Conservation (phyloP, 768 basidiomycete species). For the Hygrophorus russula region DNA sequence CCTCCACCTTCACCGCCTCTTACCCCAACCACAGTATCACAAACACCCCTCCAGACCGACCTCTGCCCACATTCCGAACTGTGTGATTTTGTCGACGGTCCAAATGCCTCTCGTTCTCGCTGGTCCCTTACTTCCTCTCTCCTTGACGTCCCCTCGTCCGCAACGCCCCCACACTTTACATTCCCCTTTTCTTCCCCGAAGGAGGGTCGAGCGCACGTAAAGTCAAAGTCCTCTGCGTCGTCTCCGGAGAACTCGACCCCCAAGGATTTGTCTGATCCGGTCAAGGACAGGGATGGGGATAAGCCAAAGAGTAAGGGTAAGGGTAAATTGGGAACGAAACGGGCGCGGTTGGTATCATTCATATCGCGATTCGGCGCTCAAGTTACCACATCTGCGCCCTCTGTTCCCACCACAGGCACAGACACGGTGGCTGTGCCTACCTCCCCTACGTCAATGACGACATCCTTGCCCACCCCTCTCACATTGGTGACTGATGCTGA, state of each 20-base stretch:
- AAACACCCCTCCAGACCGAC: too few species aligned
- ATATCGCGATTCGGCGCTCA: constrained; percentile 1
- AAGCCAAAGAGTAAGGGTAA: not conserved
- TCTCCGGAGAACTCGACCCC: not conserved
- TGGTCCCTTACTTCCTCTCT: constrained; percentile 1
- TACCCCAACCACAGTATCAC: too few species aligned
- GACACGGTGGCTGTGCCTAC: not conserved
- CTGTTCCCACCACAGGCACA: not conserved
- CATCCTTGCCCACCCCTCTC: too few species aligned
- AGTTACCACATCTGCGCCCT: not conserved
- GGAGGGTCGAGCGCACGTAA: too few species aligned
- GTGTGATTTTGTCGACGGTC: too few species aligned
- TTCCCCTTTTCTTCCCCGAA: too few species aligned
- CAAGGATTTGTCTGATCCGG: not conserved
- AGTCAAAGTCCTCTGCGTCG: too few species aligned
- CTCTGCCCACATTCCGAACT: too few species aligned
- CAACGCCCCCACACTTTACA: too few species aligned
- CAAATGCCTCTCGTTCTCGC: not conserved
- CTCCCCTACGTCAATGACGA: too few species aligned
- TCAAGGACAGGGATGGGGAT: not conserved
- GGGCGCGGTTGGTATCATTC: not conserved
- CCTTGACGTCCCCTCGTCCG: not conserved
- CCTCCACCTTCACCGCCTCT: too few species aligned
- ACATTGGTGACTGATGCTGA: too few species aligned
- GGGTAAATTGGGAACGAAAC: not conserved